phyloP scores from a whole-genome alignment of 495 filamentous ascomycete species.

The Neurospora sp. region DNA sequence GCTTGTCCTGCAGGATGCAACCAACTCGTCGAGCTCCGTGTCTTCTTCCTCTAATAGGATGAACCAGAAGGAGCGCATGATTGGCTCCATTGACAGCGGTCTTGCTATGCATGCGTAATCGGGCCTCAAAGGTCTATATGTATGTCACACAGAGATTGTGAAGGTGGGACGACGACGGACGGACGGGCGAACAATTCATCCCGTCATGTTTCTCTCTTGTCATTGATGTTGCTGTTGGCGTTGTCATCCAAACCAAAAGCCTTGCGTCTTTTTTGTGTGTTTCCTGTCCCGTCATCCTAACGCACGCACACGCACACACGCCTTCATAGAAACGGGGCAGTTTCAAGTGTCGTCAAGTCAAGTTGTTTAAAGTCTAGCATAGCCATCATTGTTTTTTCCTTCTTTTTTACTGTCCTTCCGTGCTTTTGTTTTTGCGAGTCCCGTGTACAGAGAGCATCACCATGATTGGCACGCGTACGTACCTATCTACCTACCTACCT shows the following conservation, averaged over 20 bases:
- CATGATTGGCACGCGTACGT: background rate
- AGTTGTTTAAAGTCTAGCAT: constrained; percentile 3
- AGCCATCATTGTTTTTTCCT: background rate
- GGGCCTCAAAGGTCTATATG: background rate
- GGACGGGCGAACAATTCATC: background rate
- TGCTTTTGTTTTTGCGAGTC: background rate
- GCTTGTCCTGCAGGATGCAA: background rate
- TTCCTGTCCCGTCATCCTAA: background rate
- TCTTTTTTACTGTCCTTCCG: background rate
- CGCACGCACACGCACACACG: background rate
- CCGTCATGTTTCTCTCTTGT: background rate
- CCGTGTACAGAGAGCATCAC: background rate
- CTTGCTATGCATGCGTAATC: constrained; percentile 5
- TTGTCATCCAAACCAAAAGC: background rate
- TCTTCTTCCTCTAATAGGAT: background rate
- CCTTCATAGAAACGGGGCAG: background rate
- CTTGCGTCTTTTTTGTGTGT: background rate
- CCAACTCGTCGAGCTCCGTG: background rate
- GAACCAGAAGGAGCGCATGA: background rate
- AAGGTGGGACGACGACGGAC: background rate
- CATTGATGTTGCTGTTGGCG: background rate
- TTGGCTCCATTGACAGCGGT: constrained; percentile 7
- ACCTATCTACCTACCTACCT: background rate
- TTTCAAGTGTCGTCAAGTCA: background rate
- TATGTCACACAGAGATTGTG: background rate